These are phyloP conservation scores for Elsinoe necatrix DNA, from an alignment of 2,329 filamentous ascomycete species.

Conservation along the genomic window DNA sequence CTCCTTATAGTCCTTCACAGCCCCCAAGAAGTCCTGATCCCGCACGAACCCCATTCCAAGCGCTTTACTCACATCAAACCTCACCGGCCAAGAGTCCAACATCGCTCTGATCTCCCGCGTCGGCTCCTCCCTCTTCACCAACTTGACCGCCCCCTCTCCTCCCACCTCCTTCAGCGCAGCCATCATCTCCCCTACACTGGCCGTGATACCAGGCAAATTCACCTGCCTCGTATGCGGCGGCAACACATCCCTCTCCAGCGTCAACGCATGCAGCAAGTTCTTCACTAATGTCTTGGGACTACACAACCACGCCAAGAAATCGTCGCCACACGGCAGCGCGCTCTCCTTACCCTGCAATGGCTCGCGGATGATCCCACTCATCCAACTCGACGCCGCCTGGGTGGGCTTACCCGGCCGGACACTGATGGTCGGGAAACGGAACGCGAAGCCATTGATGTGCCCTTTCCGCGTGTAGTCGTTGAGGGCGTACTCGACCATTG, in stretches of 20 bases:
- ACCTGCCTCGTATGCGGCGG: constrained; percentile 43
- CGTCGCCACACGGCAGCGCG: constrained; percentile 43
- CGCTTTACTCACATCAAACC: constrained; percentile 50
- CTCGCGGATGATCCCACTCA: constrained; percentile 46
- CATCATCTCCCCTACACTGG: constrained; percentile 49
- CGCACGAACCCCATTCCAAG: constrained; percentile 43
- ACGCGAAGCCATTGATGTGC: constrained; percentile 38
- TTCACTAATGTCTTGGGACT: constrained; percentile 46
- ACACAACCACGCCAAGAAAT: constrained; percentile 50
- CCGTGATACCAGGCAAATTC: constrained; percentile 47
- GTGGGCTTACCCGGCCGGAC: constrained; percentile 45
- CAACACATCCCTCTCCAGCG: constrained; percentile 44
- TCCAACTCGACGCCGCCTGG: constrained; percentile 45
- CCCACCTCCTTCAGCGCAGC: constrained; percentile 48
- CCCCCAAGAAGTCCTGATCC: constrained; percentile 42
- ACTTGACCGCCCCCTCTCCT: constrained; percentile 43
- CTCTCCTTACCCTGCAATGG: constrained; percentile 44
- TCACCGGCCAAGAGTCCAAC: constrained; percentile 48
- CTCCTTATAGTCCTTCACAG: constrained; percentile 37
- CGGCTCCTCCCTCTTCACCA: constrained; percentile 45
- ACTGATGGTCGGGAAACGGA: constrained; percentile 45
- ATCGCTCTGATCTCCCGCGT: constrained; percentile 45
- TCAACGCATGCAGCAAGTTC: constrained; percentile 47
- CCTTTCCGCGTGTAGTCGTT: constrained; percentile 46
- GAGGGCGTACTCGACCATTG: constrained; percentile 42